These are phyloP conservation scores for Fusarium falciforme DNA, from an alignment of 2,329 filamentous ascomycete species.

Conservation along the genomic window DNA sequence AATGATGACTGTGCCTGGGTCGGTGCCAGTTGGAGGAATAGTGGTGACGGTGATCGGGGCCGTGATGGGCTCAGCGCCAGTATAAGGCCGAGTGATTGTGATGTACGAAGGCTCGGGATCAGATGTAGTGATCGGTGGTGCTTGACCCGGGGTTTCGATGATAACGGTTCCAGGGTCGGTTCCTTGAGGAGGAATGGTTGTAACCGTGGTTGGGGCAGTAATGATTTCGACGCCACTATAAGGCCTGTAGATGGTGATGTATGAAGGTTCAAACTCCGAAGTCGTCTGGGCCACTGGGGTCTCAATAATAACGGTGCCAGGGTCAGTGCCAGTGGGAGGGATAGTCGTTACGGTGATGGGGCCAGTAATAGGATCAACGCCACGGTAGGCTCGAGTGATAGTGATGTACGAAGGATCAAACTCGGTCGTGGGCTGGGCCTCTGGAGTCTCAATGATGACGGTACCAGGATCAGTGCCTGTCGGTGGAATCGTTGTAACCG, in stretches of 20 bases:
- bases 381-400: not conserved
- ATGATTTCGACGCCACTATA: not conserved
- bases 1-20: not conserved
- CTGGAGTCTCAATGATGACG: not conserved
- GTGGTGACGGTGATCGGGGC: not conserved
- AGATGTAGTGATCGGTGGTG: not conserved
- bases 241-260: not conserved
- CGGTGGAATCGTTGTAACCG: not conserved
- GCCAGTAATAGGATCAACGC: not conserved
- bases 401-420: not conserved
- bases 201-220: not conserved
- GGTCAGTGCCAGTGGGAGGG: not conserved
- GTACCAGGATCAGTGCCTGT: not conserved
- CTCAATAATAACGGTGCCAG: conserved; percentile 8
- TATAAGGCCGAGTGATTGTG: not conserved
- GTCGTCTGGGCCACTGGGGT: not conserved
- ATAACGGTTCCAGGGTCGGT: conserved; percentile 4
- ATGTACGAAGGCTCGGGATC: not conserved
- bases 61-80: not conserved
- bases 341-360: not conserved
- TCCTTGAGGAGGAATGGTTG: not conserved
- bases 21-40: not conserved
- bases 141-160: conserved; percentile 12
- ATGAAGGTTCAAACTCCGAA: not conserved
- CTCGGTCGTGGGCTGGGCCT: not conserved